Base-by-base conservation (phyloP, 192 early-diverging fungal species). In the Pilobolus umbonatus region DNA sequence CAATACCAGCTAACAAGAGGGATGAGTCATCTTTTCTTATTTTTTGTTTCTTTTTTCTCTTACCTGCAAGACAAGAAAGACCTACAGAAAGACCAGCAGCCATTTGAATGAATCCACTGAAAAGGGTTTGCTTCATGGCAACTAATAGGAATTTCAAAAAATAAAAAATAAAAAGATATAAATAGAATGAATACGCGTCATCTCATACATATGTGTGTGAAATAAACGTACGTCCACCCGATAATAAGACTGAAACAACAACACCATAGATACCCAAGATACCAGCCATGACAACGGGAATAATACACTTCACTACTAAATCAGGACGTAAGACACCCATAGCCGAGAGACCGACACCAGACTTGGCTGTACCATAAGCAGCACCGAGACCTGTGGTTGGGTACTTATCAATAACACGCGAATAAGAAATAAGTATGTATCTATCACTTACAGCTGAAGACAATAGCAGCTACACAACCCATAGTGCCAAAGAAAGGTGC, bases 211-310 rank as follows among this genome's bases (percentile, higher is more conserved):
- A 30, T 34, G 25, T 12, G 28, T 56, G 43, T 45, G 40, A 44
- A 32, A 44, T 28, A 45, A 32, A 80, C 80, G 59, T 82, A 89
- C 88, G 72, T 60, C 81, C 77, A 62, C 90, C 88, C 38, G 79
- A 80, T 62, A 98, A 85, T 61, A 99, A 75, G 53, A 99, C 96
- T 43, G 92, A 80, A 30, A 98, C 91, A 8, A 99, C 95, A 19
- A 99, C 82, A 49, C 97, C 97, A 80, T 99, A 99, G 45, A 99
- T 92, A 29, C 88, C 94, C 75, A 99, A 86, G 70, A 99, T 99
- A 85, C 95, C 95, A 57, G 93, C 89, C 97, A 99, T 99, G 70
- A 99, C 91, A 25, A 98, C 94, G 10, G 97, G 97, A 55, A 99
- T 88, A 47, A 96, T 78, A 21, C 83, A 77, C 68, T 89, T 88